Evolutionary conservation across 1,139 yeast species (phyloP), one percentile per base, ranked within the genome.

Genomic region (Suhomyces wounanorum): DNA sequence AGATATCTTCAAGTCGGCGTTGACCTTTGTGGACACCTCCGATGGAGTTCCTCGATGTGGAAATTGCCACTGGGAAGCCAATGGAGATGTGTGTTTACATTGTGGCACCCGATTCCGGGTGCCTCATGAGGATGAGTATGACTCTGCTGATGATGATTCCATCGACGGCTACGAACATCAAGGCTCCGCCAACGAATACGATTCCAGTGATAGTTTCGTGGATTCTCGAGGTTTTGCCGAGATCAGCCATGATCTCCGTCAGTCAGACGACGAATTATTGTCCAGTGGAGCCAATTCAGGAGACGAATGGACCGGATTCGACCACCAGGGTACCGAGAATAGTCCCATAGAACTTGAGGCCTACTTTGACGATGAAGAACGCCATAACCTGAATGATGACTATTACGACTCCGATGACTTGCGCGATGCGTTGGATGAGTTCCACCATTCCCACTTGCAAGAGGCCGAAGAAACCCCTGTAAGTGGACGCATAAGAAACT

Each of bases 41-140:
- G 96, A 89, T 63, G 94, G 92, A 1, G 91, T 89, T 8, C 83
- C 87, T 0, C 70, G 96, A 50, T 89, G 96, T 63, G 83, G 89
- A 2, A 77, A 80, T 50, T 89, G 96, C 64, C 89, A 84, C 59
- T 89, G 96, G 96, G 96, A 89, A 63, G 83, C 87, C 3, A 78
- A 75, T 55, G 85, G 86, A 0, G 67, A 73, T 5, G 68, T 65
- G 37, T 85, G 89, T 58, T 68, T 77, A 8, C 82, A 82, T 56
- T 84, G 89, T 62, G 81, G 82, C 3, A 66, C 75, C 1, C 59
- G 75, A 26, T 73, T 77, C 53, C 60, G 74, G 26, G 54, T 60
- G n/a, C 67, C 73, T 0, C 57, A 64, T 13, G 65, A 61, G 26
- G 72, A 68, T 42, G 57, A 54, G 14, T 66, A 64, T 52, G 69